Evolutionary conservation across 164 flowering plant species (phyloP).

Genomic region (Dillenia turbinata): DNA sequence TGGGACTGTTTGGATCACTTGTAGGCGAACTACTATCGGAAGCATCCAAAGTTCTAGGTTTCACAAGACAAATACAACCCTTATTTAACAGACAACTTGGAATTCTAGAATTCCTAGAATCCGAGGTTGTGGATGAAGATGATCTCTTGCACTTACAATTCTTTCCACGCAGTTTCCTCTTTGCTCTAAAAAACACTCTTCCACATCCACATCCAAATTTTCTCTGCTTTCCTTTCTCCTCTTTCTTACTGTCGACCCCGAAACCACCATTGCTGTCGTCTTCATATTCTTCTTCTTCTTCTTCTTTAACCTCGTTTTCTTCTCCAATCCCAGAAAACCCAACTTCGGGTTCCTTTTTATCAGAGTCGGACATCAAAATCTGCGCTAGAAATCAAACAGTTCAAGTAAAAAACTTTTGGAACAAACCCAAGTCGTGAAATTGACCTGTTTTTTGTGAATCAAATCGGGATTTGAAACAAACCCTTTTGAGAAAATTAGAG

Average conservation of each 20-base stretch:
- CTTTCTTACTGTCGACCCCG: conserved; percentile 10
- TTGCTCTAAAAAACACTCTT: conserved; percentile 12
- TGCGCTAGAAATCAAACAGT: background rate
- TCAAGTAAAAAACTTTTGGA: too few species aligned
- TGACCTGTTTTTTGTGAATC: too few species aligned
- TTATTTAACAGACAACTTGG: conserved; percentile 7
- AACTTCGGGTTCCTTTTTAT: conserved; percentile 8
- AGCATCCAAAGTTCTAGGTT: conserved; percentile 18
- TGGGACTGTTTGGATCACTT: conserved; percentile 46
- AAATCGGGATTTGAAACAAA: background rate
- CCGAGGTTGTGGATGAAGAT: too few species aligned
- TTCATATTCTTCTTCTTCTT: conserved; percentile 7
- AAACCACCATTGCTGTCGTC: conserved; percentile 14
- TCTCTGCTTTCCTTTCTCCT: conserved; percentile 10
- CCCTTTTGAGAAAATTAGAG: background rate
- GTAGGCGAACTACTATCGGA: conserved; percentile 13
- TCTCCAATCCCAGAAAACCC: conserved; percentile 10
- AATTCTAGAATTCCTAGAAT: background rate
- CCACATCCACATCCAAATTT: conserved; percentile 14
- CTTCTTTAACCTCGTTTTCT: conserved; percentile 5
- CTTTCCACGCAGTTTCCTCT: conserved; percentile 10
- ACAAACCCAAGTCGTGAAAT: too few species aligned
- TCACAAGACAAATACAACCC: conserved; percentile 22
- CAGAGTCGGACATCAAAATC: conserved; percentile 1
- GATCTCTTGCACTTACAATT: background rate